Conservation (phyloP, 805 yeast species). For the Wickerhamomyces hampshirensis region DNA sequence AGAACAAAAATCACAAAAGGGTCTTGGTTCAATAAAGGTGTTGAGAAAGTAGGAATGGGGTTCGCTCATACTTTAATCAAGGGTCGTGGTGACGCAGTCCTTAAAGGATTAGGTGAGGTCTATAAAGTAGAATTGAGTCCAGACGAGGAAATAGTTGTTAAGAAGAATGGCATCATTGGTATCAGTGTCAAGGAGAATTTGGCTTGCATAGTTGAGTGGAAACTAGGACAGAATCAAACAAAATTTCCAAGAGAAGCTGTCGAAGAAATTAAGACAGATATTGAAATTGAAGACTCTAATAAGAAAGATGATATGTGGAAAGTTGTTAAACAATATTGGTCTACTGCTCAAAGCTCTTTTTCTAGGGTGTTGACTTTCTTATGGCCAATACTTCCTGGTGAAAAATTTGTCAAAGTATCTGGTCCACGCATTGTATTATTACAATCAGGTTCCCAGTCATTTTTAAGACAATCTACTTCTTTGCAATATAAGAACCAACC, state of each 20-base stretch:
- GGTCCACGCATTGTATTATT: slow-evolving; percentile 40
- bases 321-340: slow-evolving; percentile 3
- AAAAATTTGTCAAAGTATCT: slow-evolving; percentile 38
- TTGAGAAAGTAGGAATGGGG: slow-evolving; percentile 6
- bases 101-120: slow-evolving; percentile 51
- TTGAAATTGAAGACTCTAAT: slow-evolving; percentile 1
- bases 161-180: slow-evolving; percentile 42
- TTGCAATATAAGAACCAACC: not conserved
- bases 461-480: not conserved
- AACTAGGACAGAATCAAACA: not conserved
- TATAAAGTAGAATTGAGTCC: slow-evolving; percentile 41
- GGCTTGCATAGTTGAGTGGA: slow-evolving; percentile 2
- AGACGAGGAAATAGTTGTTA: slow-evolving; percentile 45
- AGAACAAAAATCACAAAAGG: slow-evolving; percentile 26
- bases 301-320: slow-evolving; percentile 1
- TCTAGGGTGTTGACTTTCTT: not conserved
- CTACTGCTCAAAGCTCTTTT: not conserved
- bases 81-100: slow-evolving; percentile 54
- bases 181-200: slow-evolving; percentile 41
- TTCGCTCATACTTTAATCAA: slow-evolving; percentile 43
- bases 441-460: slow-evolving; percentile 11
- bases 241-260: not conserved
- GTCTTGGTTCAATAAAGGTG: slow-evolving; percentile 20
- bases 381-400: slow-evolving; percentile 1
- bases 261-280: not conserved